A percentile compares a stretch with the other conserved stretches of the same genome.
These are phyloP conservation scores for Populus ilicifolia DNA, from an alignment of 345 rosid species.

Conservation along the genomic window DNA sequence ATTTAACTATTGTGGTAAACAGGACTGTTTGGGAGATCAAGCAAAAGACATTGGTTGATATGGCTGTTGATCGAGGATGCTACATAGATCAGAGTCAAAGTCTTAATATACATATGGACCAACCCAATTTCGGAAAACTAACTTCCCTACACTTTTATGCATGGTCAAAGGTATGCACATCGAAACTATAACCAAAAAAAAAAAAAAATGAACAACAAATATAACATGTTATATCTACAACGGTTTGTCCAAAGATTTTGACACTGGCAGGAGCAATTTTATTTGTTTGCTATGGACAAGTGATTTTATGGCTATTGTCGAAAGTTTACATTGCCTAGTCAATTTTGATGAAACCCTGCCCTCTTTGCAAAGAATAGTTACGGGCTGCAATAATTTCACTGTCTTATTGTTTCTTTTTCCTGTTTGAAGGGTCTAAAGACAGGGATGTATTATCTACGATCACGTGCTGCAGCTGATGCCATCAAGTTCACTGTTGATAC, in stretches of 20 bases:
- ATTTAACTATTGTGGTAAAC: background rate
- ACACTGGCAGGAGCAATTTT: background rate
- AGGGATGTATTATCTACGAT: constrained; percentile 84
- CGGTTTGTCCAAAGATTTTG: background rate
- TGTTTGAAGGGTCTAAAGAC: constrained; percentile 72
- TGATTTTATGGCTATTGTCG: background rate
- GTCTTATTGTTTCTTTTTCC: background rate
- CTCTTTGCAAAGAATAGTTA: background rate
- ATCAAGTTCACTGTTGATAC: constrained; percentile 94
- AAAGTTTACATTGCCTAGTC: background rate
- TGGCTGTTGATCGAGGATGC: constrained; percentile 93
- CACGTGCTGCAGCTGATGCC: constrained; percentile 99
- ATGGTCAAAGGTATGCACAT: constrained; percentile 65
- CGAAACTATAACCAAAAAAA: background rate
- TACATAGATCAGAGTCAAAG: constrained; percentile 96
- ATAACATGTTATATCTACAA: background rate
- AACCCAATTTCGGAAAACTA: constrained; percentile 71
- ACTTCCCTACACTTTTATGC: constrained; percentile 81
- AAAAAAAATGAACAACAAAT: background rate
- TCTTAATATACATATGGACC: constrained; percentile 88
- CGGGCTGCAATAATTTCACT: background rate
- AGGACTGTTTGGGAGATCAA: constrained; percentile 99
- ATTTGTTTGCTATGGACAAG: background rate
- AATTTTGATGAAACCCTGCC: background rate
- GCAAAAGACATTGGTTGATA: constrained; percentile 81